phyloP scores from a whole-genome alignment of 2,329 filamentous ascomycete genomes.

The Hirsutella minnesotensis region DNA sequence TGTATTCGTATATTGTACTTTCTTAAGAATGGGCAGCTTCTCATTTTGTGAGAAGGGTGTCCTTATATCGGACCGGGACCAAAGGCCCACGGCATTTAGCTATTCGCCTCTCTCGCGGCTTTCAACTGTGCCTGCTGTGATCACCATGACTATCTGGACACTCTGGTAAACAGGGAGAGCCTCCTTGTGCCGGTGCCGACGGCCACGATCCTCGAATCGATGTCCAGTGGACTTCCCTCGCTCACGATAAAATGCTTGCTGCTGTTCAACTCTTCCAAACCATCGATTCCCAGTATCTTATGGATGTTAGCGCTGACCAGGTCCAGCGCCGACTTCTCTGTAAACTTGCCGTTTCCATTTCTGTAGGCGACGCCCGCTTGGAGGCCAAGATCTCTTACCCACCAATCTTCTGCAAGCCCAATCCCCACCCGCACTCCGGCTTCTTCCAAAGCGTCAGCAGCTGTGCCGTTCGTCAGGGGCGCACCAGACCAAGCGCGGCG shows the following conservation, averaged over 20 bases:
- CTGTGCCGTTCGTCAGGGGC: constrained; percentile 54
- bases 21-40: no score
- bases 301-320: constrained; percentile 46
- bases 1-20: no score
- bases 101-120: no score
- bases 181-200: constrained; percentile 24
- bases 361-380: constrained; percentile 46
- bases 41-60: no score
- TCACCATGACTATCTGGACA: no score
- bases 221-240: constrained; percentile 51
- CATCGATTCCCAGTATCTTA: constrained; percentile 39
- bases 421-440: constrained; percentile 48
- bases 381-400: constrained; percentile 46
- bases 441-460: constrained; percentile 42
- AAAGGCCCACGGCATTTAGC: no score
- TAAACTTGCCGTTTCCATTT: constrained; percentile 42
- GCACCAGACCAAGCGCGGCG: constrained; percentile 50
- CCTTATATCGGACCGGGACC: no score
- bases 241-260: constrained; percentile 46
- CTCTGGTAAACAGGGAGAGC: no score
- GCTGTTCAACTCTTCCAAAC: constrained; percentile 11
- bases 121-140: no score
- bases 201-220: constrained; percentile 42
- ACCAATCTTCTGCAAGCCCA: constrained; percentile 50
- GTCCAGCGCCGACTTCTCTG: constrained; percentile 41